Evolutionary conservation across 2,329 filamentous ascomycete genomes (phyloP).

Genomic region (Fusarium sublunatum): DNA sequence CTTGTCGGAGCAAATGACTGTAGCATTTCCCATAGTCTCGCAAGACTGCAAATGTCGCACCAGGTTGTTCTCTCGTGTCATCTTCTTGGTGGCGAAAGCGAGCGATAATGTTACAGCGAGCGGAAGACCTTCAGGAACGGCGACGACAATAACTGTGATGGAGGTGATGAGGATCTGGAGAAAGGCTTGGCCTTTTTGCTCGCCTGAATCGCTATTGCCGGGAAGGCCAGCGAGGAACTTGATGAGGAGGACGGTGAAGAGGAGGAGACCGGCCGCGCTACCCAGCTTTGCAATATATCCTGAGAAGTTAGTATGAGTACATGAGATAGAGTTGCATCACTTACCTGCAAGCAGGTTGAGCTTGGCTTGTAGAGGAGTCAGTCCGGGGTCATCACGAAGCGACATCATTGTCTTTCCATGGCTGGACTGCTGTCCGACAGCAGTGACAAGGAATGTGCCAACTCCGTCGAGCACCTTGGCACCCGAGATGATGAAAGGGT

Average conservation of each 20-base stretch:
- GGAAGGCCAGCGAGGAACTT: constrained; percentile 75
- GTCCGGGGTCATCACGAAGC: constrained; percentile 60
- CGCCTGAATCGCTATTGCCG: constrained; percentile 57
- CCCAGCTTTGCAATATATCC: constrained; percentile 55
- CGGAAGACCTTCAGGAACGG: constrained; percentile 73
- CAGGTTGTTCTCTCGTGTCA: constrained; percentile 76
- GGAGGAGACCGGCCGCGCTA: constrained; percentile 73
- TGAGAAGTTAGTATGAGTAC: background rate
- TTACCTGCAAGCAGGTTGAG: constrained; percentile 51
- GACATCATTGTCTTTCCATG: constrained; percentile 68
- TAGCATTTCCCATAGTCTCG: constrained; percentile 78
- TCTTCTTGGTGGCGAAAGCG: constrained; percentile 74
- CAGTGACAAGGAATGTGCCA: constrained; percentile 66
- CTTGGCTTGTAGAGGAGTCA: constrained; percentile 66
- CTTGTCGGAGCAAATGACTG: constrained; percentile 78
- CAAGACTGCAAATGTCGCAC: constrained; percentile 74
- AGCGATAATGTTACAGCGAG: constrained; percentile 74
- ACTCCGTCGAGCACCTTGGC: constrained; percentile 64
- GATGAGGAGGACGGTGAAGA: constrained; percentile 84
- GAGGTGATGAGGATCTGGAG: constrained; percentile 72
- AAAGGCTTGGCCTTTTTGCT: constrained; percentile 67
- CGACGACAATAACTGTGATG: constrained; percentile 74
- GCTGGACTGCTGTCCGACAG: constrained; percentile 64
- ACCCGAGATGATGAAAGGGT: constrained; percentile 72
- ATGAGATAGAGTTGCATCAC: background rate